These are phyloP conservation scores for Magnaporthales sp. DNA, from an alignment of 2,329 filamentous ascomycete genomes.

Conservation along the genomic window DNA sequence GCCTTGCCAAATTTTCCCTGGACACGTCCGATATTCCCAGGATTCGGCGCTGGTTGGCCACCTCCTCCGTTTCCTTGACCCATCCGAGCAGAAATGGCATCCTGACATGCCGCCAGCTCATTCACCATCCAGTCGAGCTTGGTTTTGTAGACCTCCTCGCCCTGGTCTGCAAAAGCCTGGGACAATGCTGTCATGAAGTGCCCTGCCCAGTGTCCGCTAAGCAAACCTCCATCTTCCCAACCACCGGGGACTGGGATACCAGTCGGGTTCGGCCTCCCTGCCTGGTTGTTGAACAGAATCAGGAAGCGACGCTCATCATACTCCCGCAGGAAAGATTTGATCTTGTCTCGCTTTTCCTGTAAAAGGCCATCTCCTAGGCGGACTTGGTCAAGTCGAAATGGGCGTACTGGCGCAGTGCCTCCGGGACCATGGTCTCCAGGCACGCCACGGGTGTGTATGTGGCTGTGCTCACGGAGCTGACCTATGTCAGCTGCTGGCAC, in stretches of 20 bases:
- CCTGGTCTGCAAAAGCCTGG: conserved; percentile 22
- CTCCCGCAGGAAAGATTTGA: conserved; percentile 18
- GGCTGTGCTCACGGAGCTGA: neutral
- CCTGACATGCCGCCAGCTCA: conserved; percentile 20
- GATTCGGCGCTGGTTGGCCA: neutral
- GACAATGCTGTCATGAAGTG: conserved; percentile 23
- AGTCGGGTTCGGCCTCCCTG: conserved; percentile 18
- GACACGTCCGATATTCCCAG: conserved; percentile 9
- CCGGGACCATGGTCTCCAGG: conserved; percentile 18
- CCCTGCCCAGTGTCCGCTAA: conserved; percentile 24
- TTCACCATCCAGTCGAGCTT: conserved; percentile 25
- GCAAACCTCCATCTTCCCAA: conserved; percentile 24
- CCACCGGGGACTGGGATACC: conserved; percentile 18
- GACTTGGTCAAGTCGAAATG: conserved; percentile 23
- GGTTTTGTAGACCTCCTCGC: conserved; percentile 19
- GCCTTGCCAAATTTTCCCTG: conserved; percentile 13
- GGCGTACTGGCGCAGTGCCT: conserved; percentile 20
- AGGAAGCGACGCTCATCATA: conserved; percentile 22
- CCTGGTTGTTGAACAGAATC: conserved; percentile 23
- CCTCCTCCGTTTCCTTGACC: conserved; percentile 6
- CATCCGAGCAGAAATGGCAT: conserved; percentile 21
- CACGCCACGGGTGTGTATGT: conserved; percentile 1
- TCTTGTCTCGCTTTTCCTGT: conserved; percentile 23
- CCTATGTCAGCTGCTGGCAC: neutral
- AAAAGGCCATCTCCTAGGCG: conserved; percentile 19